phyloP scores from a whole-genome alignment of 441 rosid species.

The Cnidoscolus chayamansa region DNA sequence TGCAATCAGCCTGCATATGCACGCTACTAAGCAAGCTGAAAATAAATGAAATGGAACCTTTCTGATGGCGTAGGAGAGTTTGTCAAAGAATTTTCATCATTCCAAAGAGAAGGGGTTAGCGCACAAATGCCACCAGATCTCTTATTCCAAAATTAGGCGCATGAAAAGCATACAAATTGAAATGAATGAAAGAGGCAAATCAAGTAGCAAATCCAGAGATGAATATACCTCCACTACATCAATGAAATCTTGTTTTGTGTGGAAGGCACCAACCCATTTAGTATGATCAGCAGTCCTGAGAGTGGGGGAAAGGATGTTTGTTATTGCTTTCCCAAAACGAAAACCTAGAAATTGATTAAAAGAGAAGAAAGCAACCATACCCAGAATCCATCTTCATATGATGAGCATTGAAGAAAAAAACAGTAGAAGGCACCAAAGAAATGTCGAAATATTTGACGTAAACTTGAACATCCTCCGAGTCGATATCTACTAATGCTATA shows the following conservation, averaged over 20 bases:
- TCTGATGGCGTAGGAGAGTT: no score
- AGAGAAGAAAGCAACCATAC: conserved; percentile 25
- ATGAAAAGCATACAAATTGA: background rate
- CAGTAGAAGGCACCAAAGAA: conserved; percentile 58
- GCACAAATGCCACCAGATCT: background rate
- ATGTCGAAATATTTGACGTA: conserved; percentile 86
- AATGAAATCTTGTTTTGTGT: conserved; percentile 74
- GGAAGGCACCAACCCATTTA: conserved; percentile 84
- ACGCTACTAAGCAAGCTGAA: background rate
- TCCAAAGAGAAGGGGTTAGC: background rate
- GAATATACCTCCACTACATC: conserved; percentile 76
- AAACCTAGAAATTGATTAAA: background rate
- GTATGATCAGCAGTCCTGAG: conserved; percentile 82
- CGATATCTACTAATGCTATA: conserved; percentile 62
- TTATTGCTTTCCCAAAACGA: background rate
- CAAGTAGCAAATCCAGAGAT: background rate
- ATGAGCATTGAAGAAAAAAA: conserved; percentile 89
- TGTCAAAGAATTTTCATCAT: background rate
- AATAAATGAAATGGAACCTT: background rate
- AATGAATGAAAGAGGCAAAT: background rate
- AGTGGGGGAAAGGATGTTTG: conserved; percentile 8
- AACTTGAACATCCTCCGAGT: conserved; percentile 68
- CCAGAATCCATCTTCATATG: conserved; percentile 96
- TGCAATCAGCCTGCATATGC: background rate
- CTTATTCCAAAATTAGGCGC: background rate